phyloP scores from a whole-genome alignment of 768 basidiomycete species.

The Pholiota conissans region DNA sequence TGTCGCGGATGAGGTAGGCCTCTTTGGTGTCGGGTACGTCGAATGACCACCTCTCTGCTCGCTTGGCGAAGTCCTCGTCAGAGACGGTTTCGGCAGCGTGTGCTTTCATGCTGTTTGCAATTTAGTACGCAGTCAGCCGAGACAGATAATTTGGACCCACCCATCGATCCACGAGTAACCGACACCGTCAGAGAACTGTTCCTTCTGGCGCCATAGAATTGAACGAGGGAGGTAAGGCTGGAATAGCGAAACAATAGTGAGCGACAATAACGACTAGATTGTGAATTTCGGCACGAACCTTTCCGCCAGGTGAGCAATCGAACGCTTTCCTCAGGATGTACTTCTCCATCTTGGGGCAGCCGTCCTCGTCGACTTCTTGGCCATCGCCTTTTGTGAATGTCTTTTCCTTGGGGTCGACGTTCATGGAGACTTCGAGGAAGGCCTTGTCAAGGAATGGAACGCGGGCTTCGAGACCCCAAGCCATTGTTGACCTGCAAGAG shows the following conservation, averaged over 20 bases:
- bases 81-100: conserved; percentile 75
- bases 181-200: conserved; percentile 98
- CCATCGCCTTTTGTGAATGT: conserved; percentile 80
- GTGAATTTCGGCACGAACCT: conserved; percentile 37
- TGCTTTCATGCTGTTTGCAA: conserved; percentile 74
- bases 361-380: conserved; percentile 81
- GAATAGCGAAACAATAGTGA: too few relatives aligned
- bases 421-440: conserved; percentile 94
- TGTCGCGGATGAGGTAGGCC: conserved; percentile 88
- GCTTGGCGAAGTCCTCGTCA: conserved; percentile 77
- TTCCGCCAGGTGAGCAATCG: conserved; percentile 79
- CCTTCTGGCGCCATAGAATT: conserved; percentile 98
- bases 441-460: conserved; percentile 98
- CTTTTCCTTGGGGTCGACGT: conserved; percentile 84
- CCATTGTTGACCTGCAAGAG: conserved; percentile 82
- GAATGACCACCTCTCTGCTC: conserved; percentile 71
- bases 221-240: conserved; percentile 88
- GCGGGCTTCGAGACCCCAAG: conserved; percentile 98
- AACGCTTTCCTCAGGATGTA: conserved; percentile 97
- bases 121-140: background rate
- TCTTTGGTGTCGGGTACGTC: conserved; percentile 96
- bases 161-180: conserved; percentile 99
- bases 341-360: conserved; percentile 95
- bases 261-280: too few relatives aligned
- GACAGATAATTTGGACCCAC: conserved; percentile 36